Conservation (phyloP, 148 eudicot species). For the Silene latifolia region DNA sequence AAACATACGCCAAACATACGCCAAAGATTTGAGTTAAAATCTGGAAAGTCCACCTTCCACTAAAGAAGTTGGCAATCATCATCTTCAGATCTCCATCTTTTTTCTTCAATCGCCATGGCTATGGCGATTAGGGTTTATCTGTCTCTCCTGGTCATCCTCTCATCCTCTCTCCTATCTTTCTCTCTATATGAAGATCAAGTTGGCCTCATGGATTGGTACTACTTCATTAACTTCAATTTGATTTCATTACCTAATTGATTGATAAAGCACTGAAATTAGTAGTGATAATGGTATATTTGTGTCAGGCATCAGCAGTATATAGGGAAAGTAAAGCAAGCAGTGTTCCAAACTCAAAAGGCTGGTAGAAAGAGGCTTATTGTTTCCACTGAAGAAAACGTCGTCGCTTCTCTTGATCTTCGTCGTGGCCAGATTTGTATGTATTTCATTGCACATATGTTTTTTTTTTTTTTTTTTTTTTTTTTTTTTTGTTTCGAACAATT, state of each 20-base stretch:
- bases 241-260: no score
- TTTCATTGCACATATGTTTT: neutral
- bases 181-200: constrained; percentile 85
- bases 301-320: constrained; percentile 91
- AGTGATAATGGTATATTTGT: neutral
- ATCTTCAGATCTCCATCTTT: neutral
- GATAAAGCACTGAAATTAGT: neutral
- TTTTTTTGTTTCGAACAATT: neutral
- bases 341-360: constrained; percentile 91
- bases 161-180: constrained; percentile 32
- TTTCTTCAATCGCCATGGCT: constrained; percentile 33
- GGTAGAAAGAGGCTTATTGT: constrained; percentile 95
- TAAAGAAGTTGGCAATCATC: neutral
- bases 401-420: constrained; percentile 96
- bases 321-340: constrained; percentile 91
- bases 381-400: constrained; percentile 78
- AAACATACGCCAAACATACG: no score
- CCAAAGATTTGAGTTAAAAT: no score
- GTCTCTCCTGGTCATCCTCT: constrained; percentile 34
- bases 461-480: neutral
- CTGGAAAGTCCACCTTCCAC: neutral
- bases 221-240: neutral
- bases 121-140: constrained; percentile 76
- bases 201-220: constrained; percentile 81
- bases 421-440: constrained; percentile 86